Evolutionary conservation across 164 flowering plant species (phyloP).

Genomic region (Malania oleifera): DNA sequence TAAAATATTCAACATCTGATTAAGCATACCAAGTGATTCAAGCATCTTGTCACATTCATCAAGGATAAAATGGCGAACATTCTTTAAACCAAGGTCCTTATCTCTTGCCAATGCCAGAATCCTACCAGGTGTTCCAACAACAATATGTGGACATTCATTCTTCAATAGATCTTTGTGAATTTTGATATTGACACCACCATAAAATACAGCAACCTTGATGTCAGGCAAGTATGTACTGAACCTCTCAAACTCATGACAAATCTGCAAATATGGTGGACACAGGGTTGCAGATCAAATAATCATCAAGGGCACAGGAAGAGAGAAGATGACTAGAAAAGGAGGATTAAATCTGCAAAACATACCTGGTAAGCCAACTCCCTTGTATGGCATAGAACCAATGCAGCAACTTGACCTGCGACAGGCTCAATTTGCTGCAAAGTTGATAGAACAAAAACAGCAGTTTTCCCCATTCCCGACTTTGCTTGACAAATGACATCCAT

Average conservation of each 20-base stretch:
- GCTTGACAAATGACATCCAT: slow-evolving; percentile 99
- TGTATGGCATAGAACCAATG: slow-evolving; percentile 95
- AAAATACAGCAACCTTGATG: slow-evolving; percentile 88
- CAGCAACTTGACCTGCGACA: slow-evolving; percentile 91
- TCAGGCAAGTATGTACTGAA: slow-evolving; percentile 88
- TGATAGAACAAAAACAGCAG: slow-evolving; percentile 95
- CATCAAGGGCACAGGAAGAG: not conserved
- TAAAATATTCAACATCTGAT: no score
- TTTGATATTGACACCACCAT: slow-evolving; percentile 90
- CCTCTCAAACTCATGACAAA: slow-evolving; percentile 94
- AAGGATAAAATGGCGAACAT: slow-evolving; percentile 95
- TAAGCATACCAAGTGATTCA: slow-evolving; percentile 80
- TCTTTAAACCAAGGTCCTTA: slow-evolving; percentile 81
- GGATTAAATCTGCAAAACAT: not conserved
- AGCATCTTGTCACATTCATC: slow-evolving; percentile 99
- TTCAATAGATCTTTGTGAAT: slow-evolving; percentile 82
- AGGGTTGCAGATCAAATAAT: not conserved
- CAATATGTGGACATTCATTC: slow-evolving; percentile 96
- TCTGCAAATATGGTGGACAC: slow-evolving; percentile 34
- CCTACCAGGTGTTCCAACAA: slow-evolving; percentile 98
- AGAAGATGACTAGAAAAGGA: not conserved
- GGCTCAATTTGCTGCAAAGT: slow-evolving; percentile 91
- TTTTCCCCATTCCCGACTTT: slow-evolving; percentile 98
- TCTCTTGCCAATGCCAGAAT: slow-evolving; percentile 82
- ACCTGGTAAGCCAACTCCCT: slow-evolving; percentile 99